Percentiles rank a stretch among this genome's conserved stretches.
phyloP scores from a whole-genome alignment of 179 eudicot genomes.

The Pouteria campechiana region DNA sequence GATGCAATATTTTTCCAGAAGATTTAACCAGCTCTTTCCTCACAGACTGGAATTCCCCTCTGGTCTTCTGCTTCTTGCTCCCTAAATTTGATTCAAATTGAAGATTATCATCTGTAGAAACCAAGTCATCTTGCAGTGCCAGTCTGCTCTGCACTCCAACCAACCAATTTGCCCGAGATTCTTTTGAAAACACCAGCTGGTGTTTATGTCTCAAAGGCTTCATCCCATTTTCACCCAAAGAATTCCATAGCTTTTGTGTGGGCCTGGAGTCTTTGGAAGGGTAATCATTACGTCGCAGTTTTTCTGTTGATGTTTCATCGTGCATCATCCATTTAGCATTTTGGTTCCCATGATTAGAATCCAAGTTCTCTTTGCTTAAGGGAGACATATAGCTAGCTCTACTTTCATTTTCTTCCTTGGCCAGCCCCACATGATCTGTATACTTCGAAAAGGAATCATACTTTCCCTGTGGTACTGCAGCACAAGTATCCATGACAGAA shows the following conservation, averaged over 20 bases:
- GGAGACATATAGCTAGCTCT: no score
- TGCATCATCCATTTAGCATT: no score
- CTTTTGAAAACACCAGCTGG: slow-evolving; percentile 25
- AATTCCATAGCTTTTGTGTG: slow-evolving; percentile 20
- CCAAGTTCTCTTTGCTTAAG: no score
- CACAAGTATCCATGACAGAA: slow-evolving; percentile 16
- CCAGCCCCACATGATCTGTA: no score
- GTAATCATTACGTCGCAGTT: no score
- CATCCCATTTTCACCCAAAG: slow-evolving; percentile 33
- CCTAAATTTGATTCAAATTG: no score
- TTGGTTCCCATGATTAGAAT: no score
- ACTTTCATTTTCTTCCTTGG: slow-evolving; percentile 25
- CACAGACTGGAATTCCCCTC: slow-evolving; percentile 27
- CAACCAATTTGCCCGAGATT: slow-evolving; percentile 25
- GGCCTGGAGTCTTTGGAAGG: slow-evolving; percentile 24
- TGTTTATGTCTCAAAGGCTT: slow-evolving; percentile 26
- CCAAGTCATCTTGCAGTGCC: slow-evolving; percentile 32
- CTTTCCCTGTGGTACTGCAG: no score
- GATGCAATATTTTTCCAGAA: slow-evolving; percentile 29
- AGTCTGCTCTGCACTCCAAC: slow-evolving; percentile 32
- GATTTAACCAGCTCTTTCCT: slow-evolving; percentile 21
- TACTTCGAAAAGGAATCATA: no score
- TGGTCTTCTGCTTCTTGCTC: slow-evolving; percentile 35
- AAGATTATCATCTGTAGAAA: no score
- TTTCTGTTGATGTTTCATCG: no score